phyloP scores from a whole-genome alignment of 140 eudicot species.

The Stevia rebaudiana region DNA sequence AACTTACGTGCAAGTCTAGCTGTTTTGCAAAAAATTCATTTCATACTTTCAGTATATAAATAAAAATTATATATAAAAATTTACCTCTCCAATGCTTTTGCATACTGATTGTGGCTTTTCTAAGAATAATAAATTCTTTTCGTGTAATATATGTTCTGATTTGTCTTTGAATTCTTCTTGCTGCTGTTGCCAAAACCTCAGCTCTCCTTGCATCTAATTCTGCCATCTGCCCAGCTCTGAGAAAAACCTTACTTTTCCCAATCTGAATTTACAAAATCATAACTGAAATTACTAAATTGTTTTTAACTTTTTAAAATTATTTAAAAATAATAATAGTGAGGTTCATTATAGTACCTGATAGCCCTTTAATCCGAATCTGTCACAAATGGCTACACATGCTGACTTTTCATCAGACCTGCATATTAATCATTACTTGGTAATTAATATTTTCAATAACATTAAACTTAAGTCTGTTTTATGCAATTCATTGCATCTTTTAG shows the following conservation, averaged over 20 bases:
- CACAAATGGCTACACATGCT: conserved; percentile 77
- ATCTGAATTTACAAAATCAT: conserved; percentile 46
- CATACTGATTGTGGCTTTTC: conserved; percentile 54
- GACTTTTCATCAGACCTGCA: conserved; percentile 82
- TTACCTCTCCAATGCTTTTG: conserved; percentile 87
- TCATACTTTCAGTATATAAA: neutral
- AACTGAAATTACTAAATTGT: conserved; percentile 15
- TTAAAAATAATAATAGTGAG: neutral
- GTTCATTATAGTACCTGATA: conserved; percentile 59
- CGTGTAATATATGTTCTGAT: conserved; percentile 74
- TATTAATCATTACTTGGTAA: conserved; percentile 1
- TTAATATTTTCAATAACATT: neutral
- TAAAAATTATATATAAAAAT: neutral
- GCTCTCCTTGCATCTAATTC: conserved; percentile 93
- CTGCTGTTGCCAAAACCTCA: conserved; percentile 75
- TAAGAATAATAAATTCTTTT: conserved; percentile 57
- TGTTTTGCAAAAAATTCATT: conserved; percentile 30
- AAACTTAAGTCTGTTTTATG: neutral
- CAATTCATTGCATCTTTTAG: conserved; percentile 7
- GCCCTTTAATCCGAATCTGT: conserved; percentile 79
- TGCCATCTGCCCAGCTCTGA: conserved; percentile 98
- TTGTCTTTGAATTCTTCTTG: conserved; percentile 84
- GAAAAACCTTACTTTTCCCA: conserved; percentile 88
- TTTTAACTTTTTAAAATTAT: neutral
- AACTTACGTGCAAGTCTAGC: conserved; percentile 74